A percentile compares a stretch with the other conserved stretches of the same genome.
Evolutionary conservation across 1,139 yeast species (phyloP).

Genomic region (Taphrina deformans): DNA sequence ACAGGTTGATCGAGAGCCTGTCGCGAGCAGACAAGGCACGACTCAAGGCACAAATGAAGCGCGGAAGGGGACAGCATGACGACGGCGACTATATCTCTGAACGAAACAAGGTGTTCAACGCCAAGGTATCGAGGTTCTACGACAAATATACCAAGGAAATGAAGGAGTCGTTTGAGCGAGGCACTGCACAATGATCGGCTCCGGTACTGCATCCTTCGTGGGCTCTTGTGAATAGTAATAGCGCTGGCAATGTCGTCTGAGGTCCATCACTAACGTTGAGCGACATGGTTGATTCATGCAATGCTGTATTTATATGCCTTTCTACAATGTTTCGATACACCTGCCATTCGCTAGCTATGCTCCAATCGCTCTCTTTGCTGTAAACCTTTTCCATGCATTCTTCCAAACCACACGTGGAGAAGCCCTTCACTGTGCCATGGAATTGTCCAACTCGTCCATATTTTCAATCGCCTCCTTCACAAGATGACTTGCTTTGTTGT

Average conservation of each 20-base stretch:
- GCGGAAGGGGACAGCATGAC: constrained; percentile 46
- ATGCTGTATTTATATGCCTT: neutral
- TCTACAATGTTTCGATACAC: neutral
- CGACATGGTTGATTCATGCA: neutral
- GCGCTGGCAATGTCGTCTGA: neutral
- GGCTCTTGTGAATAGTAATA: too few relatives aligned
- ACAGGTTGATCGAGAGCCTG: constrained; percentile 49
- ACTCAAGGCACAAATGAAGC: constrained; percentile 47
- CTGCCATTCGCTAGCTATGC: neutral
- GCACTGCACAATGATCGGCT: constrained; percentile 48
- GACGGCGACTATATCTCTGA: constrained; percentile 59
- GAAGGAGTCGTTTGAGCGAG: constrained; percentile 49
- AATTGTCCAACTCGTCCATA: constrained; percentile 20
- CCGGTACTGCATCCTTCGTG: too few relatives aligned
- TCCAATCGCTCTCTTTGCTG: neutral
- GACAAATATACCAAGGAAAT: constrained; percentile 52
- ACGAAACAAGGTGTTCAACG: constrained; percentile 75
- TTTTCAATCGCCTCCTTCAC: constrained; percentile 65
- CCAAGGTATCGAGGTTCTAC: constrained; percentile 62
- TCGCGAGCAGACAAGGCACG: constrained; percentile 47
- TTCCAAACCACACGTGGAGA: neutral
- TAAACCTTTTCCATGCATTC: neutral
- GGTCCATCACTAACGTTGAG: neutral
- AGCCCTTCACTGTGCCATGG: constrained; percentile 3
- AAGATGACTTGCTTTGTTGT: constrained; percentile 88